Base-by-base conservation (phyloP, 257 asterid species). In the Solanum chmielewskii region DNA sequence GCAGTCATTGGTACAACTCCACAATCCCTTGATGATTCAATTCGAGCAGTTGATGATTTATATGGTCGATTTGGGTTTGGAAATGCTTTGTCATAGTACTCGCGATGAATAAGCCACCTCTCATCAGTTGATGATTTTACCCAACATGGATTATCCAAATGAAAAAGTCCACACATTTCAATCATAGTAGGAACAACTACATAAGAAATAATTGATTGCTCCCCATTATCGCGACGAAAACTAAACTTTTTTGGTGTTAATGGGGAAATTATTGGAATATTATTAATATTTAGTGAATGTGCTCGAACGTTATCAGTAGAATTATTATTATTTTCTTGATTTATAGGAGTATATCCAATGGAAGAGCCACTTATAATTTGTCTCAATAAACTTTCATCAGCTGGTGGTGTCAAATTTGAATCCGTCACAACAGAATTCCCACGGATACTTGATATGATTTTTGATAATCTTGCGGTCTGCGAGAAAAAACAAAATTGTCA, bases 11-110 rank as follows among this genome's bases (percentile, higher is more conserved):
- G 84, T 68, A 96, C 96, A 91, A 90, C 90, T 15, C 91, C 93
- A 11, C 92, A 91, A 77, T 92, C 93, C 86, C 89, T 93, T 1
- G 98, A 94, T 11, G 96, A 96, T 90, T 96, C 98, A 33, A 86
- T 89, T 71, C 94, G 88, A 82, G 94, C 90, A 83, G 86, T 89
- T 14, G 49, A 92, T 62, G 11, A 87, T 86, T 70, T 78, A 86
- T 93, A n/a, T 89, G 62, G 83, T 86, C 89, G 66, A 86, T 76
- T 83, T 37, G 87, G 27, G 86, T 90, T 91, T 47, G 94, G 92
- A 45, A 91, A 93, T 71, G 89, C 88, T 87, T 89, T 93, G 49
- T 91, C 93, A 83, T 95, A 94, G 78, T 88, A 88, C 18, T 92
- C 94, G 18, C 85, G 89, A 73, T 93, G 92, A 64, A 96, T 85